Evolutionary conservation across 495 filamentous ascomycete genomes (phyloP).

Genomic region (Zalerion maritima): DNA sequence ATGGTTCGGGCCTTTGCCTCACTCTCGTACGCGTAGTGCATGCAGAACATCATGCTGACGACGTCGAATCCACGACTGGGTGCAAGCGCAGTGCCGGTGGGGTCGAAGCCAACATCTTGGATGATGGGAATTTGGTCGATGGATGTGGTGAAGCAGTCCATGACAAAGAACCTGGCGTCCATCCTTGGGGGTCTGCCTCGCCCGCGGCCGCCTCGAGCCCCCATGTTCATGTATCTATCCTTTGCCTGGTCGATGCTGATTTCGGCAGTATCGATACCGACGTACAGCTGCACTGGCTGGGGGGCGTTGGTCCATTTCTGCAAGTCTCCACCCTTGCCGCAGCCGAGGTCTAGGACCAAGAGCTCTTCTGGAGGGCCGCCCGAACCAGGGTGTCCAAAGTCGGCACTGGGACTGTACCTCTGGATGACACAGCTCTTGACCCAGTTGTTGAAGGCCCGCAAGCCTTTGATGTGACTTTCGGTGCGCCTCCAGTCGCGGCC

Average conservation of each 20-base stretch:
- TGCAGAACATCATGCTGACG: slow-evolving; percentile 97
- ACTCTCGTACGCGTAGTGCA: slow-evolving; percentile 96
- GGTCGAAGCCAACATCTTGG: slow-evolving; percentile 71
- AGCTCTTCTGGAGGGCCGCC: slow-evolving; percentile 37
- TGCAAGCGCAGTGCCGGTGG: slow-evolving; percentile 43
- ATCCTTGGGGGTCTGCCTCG: slow-evolving; percentile 38
- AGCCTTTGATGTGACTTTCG: slow-evolving; percentile 81
- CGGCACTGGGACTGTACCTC: slow-evolving; percentile 82
- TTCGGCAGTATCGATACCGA: slow-evolving; percentile 85
- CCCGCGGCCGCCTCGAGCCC: slow-evolving; percentile 39
- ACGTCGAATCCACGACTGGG: slow-evolving; percentile 65
- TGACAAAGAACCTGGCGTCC: slow-evolving; percentile 67
- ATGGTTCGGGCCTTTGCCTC: slow-evolving; percentile 79
- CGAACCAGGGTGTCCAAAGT: slow-evolving; percentile 38
- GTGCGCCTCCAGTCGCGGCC: slow-evolving; percentile 91
- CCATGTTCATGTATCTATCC: slow-evolving; percentile 67
- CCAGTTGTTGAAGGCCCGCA: slow-evolving; percentile 96
- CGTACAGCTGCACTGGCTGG: slow-evolving; percentile 71
- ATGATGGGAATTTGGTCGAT: slow-evolving; percentile 65
- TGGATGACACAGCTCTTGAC: slow-evolving; percentile 93
- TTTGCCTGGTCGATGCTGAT: slow-evolving; percentile 79
- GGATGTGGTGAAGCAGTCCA: slow-evolving; percentile 79
- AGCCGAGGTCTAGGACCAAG: slow-evolving; percentile 82
- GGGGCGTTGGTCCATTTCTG: slow-evolving; percentile 90
- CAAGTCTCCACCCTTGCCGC: slow-evolving; percentile 91